Base-by-base conservation (phyloP, 805 yeast genomes). In the Saccharomycopsis amapae region DNA sequence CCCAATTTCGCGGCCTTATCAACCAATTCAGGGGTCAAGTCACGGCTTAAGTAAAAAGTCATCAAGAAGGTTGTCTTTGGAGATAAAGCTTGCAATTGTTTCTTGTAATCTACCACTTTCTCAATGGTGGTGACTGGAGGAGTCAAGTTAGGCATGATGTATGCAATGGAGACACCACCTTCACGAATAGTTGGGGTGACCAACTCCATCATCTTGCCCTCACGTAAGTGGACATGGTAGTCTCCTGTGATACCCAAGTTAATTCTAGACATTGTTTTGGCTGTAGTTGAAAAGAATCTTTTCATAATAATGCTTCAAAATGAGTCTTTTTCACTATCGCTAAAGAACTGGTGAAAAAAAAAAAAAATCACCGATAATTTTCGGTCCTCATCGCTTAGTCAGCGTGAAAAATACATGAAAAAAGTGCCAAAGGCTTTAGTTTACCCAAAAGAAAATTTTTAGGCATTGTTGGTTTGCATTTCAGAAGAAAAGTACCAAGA, bases 161-260 rank as follows among this genome's bases (percentile, higher is more conserved):
- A 93, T 1, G 94, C 95, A 40, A 88, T 79, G 3, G 95, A 82
- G 12, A 85, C 71, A 52, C 99, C 98, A 40, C 99, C 98, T 50
- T 80, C 77, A 56, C 79, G 76, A 15, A 93, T 85, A 0, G 95
- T 83, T 5, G 98, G 98, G 0, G 96, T 75, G 34, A 89, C 85
- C 31, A 86, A 73, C 55, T 85, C 82, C 83, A 88, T 87, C 97
- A 93, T 89, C 5, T 73, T 71, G 1, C 95, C 97, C 50, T 90
- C 96, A 58, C 98, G 84, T 31, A 93, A 76, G 62, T 93, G 99
- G 41, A 93, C 97, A 59, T 93, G 99, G 75, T 87, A 79, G 63
- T 93, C 99, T 15, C 90, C 93, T 2, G 94, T 76, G 38, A 75
- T 62, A 4, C 93, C 93, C 32, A 85, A 64, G 50, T 78, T 72